Evolutionary conservation across 805 yeast genomes (phyloP).

Genomic region (Nakazawaea pomicola): DNA sequence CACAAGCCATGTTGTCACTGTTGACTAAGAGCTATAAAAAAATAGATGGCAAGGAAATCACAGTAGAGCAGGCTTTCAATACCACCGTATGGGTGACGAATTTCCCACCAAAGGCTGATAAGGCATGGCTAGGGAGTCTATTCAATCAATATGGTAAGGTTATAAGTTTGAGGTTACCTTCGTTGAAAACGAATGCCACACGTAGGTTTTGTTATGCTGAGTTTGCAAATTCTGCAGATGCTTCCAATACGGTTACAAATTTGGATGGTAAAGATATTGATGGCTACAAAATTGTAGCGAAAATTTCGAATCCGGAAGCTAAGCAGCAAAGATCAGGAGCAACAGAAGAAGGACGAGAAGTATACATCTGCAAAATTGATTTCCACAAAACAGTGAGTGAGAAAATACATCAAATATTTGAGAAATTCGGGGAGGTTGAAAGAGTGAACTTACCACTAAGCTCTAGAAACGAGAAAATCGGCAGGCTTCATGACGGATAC

Average conservation of each 20-base stretch:
- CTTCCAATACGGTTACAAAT: conserved; percentile 34
- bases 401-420: conserved; percentile 36
- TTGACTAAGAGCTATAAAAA: conserved; percentile 53
- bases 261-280: conserved; percentile 35
- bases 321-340: conserved; percentile 38
- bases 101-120: conserved; percentile 53
- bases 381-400: conserved; percentile 35
- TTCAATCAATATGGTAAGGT: conserved; percentile 39
- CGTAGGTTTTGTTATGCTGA: conserved; percentile 77
- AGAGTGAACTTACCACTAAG: conserved; percentile 43
- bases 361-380: conserved; percentile 50
- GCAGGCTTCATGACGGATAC: conserved; percentile 49
- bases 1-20: conserved; percentile 48
- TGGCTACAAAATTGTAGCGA: conserved; percentile 45
- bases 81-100: conserved; percentile 71
- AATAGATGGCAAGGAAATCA: conserved; percentile 36
- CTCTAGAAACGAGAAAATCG: conserved; percentile 26
- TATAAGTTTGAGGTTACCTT: conserved; percentile 57
- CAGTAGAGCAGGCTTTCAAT: conserved; percentile 38
- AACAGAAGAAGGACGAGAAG: conserved; percentile 49
- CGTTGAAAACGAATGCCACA: conserved; percentile 45
- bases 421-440: conserved; percentile 48
- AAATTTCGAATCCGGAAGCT: conserved; percentile 54
- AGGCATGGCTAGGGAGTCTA: conserved; percentile 30
- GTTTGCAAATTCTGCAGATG: conserved; percentile 36